Percentiles rank a stretch among this genome's conserved stretches.
Evolutionary conservation across 2,329 filamentous ascomycete genomes (phyloP).

Genomic region (Diaporthe citrichinensis): DNA sequence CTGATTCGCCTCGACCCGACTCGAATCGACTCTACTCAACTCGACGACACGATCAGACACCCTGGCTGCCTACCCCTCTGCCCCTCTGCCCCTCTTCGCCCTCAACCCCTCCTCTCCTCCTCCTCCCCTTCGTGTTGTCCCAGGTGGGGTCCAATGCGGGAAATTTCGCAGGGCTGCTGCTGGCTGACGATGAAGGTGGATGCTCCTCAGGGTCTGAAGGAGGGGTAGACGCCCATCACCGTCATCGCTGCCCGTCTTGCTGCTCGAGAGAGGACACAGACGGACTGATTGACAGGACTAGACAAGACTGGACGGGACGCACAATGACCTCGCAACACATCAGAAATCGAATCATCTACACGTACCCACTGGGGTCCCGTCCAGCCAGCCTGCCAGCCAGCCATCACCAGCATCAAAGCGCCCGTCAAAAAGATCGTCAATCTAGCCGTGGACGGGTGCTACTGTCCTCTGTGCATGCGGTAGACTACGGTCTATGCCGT

Average conservation of each 20-base stretch:
- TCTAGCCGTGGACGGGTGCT: neutral
- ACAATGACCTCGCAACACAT: neutral
- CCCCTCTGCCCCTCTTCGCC: constrained; percentile 25
- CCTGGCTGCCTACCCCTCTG: neutral
- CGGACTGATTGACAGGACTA: neutral
- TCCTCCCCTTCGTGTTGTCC: constrained; percentile 4
- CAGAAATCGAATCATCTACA: neutral
- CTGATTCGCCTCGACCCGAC: constrained; percentile 5
- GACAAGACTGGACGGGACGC: neutral
- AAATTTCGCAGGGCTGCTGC: constrained; percentile 14
- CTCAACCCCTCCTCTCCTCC: constrained; percentile 7
- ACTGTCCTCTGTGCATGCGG: neutral
- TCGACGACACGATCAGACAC: constrained; percentile 7
- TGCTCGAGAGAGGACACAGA: neutral
- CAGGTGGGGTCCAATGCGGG: constrained; percentile 1
- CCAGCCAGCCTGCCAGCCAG: neutral
- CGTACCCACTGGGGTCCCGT: neutral
- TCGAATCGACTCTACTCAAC: neutral
- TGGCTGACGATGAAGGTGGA: constrained; percentile 20
- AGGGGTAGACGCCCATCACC: constrained; percentile 16
- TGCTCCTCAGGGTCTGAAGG: neutral
- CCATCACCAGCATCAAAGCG: constrained; percentile 1
- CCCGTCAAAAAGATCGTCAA: neutral
- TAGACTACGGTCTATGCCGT: neutral
- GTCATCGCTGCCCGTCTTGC: neutral